These are phyloP conservation scores for Spinacia oleracea DNA, from an alignment of 179 eudicot species.

Conservation along the genomic window DNA sequence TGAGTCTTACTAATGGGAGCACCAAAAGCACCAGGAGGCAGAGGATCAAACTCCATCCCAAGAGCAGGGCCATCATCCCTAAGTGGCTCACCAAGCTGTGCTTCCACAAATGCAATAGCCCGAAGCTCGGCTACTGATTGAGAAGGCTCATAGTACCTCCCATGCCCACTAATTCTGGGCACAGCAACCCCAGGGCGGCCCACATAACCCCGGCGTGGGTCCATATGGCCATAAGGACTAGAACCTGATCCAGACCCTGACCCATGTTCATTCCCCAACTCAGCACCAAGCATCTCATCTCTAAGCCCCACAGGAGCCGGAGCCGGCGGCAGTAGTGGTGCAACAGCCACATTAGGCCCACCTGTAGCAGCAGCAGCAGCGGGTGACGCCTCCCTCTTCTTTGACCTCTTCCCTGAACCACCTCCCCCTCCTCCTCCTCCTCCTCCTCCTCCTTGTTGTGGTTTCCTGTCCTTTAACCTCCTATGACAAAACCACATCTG, in stretches of 20 bases:
- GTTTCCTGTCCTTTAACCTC: constrained; percentile 78
- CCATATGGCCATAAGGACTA: constrained; percentile 53
- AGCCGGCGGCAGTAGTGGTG: constrained; percentile 27
- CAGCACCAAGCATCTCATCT: constrained; percentile 46
- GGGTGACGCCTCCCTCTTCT: constrained; percentile 31
- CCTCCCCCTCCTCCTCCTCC: constrained; percentile 1
- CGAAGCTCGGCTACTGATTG: constrained; percentile 61
- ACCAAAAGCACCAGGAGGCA: constrained; percentile 98
- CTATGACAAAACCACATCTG: constrained; percentile 98
- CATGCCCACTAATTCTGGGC: constrained; percentile 50
- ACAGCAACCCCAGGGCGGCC: constrained; percentile 57
- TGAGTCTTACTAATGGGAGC: constrained; percentile 70
- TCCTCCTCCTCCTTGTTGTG: constrained; percentile 29
- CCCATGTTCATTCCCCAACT: constrained; percentile 51
- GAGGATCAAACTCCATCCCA: constrained; percentile 94
- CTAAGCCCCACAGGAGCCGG: constrained; percentile 29
- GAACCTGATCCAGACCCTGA: constrained; percentile 62
- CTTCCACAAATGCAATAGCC: constrained; percentile 73
- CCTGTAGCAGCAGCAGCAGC: constrained; percentile 16
- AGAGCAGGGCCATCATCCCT: constrained; percentile 90
- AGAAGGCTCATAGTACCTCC: constrained; percentile 66
- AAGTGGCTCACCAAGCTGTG: constrained; percentile 82
- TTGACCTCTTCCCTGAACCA: constrained; percentile 34
- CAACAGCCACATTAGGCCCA: constrained; percentile 9
- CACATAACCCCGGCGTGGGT: constrained; percentile 38